These are phyloP conservation scores for Myriosclerotinia curreyana DNA, from an alignment of 2,329 filamentous ascomycete genomes.

Conservation along the genomic window DNA sequence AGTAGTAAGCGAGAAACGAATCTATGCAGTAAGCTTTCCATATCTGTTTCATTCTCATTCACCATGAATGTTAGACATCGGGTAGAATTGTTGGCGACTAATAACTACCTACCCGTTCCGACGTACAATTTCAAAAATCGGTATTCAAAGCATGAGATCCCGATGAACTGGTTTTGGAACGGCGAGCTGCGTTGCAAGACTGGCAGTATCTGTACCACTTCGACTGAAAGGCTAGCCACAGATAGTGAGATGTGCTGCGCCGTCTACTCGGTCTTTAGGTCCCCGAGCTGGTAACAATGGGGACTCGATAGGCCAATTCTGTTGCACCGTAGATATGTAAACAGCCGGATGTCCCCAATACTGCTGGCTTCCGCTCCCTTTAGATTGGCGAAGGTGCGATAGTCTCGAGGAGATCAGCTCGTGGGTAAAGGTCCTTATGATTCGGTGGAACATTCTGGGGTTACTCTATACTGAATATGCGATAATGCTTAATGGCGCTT, in stretches of 20 bases:
- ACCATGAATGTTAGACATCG: not conserved
- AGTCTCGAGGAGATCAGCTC: conserved; percentile 21
- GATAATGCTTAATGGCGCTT: conserved; percentile 18
- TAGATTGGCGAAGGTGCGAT: conserved; percentile 23
- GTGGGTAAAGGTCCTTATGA: conserved; percentile 15
- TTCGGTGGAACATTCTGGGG: conserved; percentile 8
- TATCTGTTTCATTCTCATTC: not conserved
- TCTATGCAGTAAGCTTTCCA: not conserved
- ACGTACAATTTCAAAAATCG: conserved; percentile 6
- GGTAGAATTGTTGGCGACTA: not conserved
- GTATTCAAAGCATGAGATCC: conserved; percentile 17
- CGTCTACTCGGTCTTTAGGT: conserved; percentile 24
- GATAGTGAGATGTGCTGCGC: conserved; percentile 21
- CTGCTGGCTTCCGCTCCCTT: conserved; percentile 21
- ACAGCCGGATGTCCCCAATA: conserved; percentile 22
- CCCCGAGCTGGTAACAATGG: conserved; percentile 22
- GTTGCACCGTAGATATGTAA: conserved; percentile 22
- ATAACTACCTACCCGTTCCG: conserved; percentile 3
- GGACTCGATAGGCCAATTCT: conserved; percentile 19
- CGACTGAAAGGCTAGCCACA: conserved; percentile 20
- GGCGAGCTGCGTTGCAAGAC: conserved; percentile 21
- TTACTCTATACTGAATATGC: conserved; percentile 13
- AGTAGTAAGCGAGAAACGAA: not conserved
- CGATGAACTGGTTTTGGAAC: conserved; percentile 23
- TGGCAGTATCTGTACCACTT: conserved; percentile 19